Evolutionary conservation across 2,329 filamentous ascomycete genomes (phyloP), one percentile per base, ranked within the genome.

Genomic region (Westerdykella ornata): DNA sequence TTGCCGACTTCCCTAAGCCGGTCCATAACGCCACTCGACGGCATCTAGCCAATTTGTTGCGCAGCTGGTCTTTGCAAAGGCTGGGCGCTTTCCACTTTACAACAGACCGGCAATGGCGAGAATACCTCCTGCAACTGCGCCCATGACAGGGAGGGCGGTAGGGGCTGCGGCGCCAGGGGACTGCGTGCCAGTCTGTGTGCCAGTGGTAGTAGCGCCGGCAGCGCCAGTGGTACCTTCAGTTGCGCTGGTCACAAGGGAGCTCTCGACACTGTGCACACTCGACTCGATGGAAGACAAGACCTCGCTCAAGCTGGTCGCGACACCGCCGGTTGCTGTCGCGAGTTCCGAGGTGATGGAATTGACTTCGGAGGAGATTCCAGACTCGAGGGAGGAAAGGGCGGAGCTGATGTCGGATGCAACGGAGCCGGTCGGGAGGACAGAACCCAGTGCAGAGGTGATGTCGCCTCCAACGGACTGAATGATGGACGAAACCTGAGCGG

Each of bases 81-180:
- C 22, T 7, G 7, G 22, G 3, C 4, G 22, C 22, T 26, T 8
- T 26, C 12, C 4, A 26, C 26, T 33, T 33, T 33, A 33, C 12
- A 33, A 13, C 8, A 63, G 56, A 46, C 57, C 58, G 19, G 59
- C 61, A 36, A 54, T 31, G 22, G 57, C 53, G 41, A 62, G 41
- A 36, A 62, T 40, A 47, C 59, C 60, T 49, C 51, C 60, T 42
- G 55, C 60, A 15, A 59, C 42, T 36, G 56, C 60, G 14, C 60
- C 62, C 46, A 63, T 54, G 28, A 49, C 56, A 11, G 60, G 58
- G 28, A 62, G 44, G 22, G 47, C 54, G 36, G 53, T 56, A 17
- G 54, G 48, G 29, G 49, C 44, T 30, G 54, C 53, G 33, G 50
- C 54, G 36, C 40, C 54, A 34, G 31, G 6, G n/a, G 16, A 26